Evolutionary conservation across 1,139 yeast genomes (phyloP).

Genomic region (Nakaseomyces delphensis): DNA sequence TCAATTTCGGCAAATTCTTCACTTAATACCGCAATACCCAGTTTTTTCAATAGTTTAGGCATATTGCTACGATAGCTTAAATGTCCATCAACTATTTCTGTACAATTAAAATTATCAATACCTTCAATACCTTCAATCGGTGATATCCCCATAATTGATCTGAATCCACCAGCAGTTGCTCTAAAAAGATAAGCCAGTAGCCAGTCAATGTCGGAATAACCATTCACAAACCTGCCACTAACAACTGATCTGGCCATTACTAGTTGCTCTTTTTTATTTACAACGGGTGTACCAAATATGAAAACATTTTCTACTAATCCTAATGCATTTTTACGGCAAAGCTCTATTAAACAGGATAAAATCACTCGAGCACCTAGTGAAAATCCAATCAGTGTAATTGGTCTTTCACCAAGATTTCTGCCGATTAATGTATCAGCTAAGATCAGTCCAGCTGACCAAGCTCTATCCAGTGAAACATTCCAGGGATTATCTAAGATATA

Average conservation of each 20-base stretch:
- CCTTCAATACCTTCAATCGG: conserved; percentile 57
- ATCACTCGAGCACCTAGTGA: conserved; percentile 91
- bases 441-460: conserved; percentile 92
- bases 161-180: conserved; percentile 92
- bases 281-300: conserved; percentile 82
- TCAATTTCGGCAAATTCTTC: conserved; percentile 95
- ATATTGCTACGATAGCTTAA: conserved; percentile 93
- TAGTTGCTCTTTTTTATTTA: conserved; percentile 69
- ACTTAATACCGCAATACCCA: conserved; percentile 75
- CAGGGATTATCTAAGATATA: conserved; percentile 94
- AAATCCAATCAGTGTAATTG: conserved; percentile 87
- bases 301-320: conserved; percentile 88
- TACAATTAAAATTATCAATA: conserved; percentile 78
- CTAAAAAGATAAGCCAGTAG: conserved; percentile 87
- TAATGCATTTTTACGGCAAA: conserved; percentile 77
- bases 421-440: conserved; percentile 84
- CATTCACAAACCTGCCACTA: conserved; percentile 83
- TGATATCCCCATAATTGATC: conserved; percentile 82
- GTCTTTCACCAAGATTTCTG: conserved; percentile 85
- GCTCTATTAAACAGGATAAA: conserved; percentile 78
- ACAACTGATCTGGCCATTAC: conserved; percentile 78
- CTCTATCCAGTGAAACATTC: conserved; percentile 94
- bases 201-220: conserved; percentile 92
- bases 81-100: conserved; percentile 85
- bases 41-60: conserved; percentile 60